A percentile compares a stretch with the other conserved stretches of the same genome.
These are phyloP conservation scores for carrot (Daucus carota) DNA, from an alignment of 129 eudicot species.

Conservation along the genomic window DNA sequence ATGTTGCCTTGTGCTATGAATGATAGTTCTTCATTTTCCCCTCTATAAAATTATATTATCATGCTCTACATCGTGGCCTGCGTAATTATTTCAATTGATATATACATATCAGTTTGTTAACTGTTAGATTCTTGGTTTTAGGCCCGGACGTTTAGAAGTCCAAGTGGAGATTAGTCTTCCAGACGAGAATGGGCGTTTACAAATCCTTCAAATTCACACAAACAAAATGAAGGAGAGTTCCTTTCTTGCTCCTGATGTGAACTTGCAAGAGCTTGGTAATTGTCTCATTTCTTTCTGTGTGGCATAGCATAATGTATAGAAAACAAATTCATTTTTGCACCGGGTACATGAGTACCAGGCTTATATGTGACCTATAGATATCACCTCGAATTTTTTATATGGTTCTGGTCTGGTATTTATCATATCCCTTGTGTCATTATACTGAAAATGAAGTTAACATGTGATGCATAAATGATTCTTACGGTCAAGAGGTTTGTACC, in stretches of 20 bases:
- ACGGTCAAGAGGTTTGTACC: neutral
- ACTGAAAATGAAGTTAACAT: neutral
- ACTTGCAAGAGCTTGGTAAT: conserved; percentile 91
- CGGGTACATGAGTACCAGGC: neutral
- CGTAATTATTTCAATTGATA: neutral
- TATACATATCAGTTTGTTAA: neutral
- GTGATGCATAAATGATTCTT: neutral
- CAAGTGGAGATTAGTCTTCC: conserved; percentile 99
- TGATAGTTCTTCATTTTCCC: neutral
- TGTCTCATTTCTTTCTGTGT: conserved; percentile 8
- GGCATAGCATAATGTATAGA: neutral
- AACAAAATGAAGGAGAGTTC: conserved; percentile 97
- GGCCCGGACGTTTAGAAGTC: conserved; percentile 99
- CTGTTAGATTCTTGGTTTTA: conserved; percentile 20
- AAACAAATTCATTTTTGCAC: neutral
- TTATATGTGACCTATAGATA: neutral
- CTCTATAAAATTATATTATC: neutral
- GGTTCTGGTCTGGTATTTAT: neutral
- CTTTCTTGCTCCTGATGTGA: conserved; percentile 86
- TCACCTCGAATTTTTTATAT: neutral
- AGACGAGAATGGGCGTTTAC: conserved; percentile 90
- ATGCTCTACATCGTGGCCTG: neutral
- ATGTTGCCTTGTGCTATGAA: neutral
- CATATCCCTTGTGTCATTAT: neutral
- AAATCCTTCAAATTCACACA: conserved; percentile 94